Evolutionary conservation across 164 flowering plant genomes (phyloP).

Genomic region (Sextonia rubra): DNA sequence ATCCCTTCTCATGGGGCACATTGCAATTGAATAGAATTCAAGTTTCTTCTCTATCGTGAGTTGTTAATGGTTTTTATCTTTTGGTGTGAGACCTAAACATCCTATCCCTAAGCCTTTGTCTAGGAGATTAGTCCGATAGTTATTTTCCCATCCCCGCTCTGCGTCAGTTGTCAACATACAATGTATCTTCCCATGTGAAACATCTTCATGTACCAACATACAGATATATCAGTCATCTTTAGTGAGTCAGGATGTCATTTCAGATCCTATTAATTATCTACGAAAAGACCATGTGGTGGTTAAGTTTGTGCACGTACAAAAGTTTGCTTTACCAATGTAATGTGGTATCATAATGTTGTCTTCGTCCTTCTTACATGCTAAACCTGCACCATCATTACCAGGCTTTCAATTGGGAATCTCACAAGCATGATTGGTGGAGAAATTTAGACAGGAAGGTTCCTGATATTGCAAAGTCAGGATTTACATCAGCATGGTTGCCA

Average conservation of each 20-base stretch:
- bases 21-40: too few relatives aligned
- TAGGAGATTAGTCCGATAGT: too few relatives aligned
- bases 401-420: conserved; percentile 98
- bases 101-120: too few relatives aligned
- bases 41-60: too few relatives aligned
- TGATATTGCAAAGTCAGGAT: conserved; percentile 81
- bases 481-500: conserved; percentile 92
- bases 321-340: background rate
- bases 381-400: conserved; percentile 22
- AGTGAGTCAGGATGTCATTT: background rate
- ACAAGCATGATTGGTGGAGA: conserved; percentile 89
- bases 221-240: background rate
- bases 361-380: background rate
- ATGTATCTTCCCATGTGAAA: background rate
- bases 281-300: background rate
- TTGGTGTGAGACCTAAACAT: too few relatives aligned
- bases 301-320: background rate
- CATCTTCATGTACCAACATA: background rate
- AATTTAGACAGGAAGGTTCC: conserved; percentile 66
- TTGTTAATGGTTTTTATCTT: too few relatives aligned
- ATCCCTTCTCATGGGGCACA: too few relatives aligned
- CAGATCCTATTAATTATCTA: too few relatives aligned
- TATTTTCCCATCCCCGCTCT: too few relatives aligned
- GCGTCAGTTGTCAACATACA: background rate
- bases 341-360: background rate